phyloP scores from a whole-genome alignment of 2,329 filamentous ascomycete genomes.

The Penicillium capsulatum region DNA sequence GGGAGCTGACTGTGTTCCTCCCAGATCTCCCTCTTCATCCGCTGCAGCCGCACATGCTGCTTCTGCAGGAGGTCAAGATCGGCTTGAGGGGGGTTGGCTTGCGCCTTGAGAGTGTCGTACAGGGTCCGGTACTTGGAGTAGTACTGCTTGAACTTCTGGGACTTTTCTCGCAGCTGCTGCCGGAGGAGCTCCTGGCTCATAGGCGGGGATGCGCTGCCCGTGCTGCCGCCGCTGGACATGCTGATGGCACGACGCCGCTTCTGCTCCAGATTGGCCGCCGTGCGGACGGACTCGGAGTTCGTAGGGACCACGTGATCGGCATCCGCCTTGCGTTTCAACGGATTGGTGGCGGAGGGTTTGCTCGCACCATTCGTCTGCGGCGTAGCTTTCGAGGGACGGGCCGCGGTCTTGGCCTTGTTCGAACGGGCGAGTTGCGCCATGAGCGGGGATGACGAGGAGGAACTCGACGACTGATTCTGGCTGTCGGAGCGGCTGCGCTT shows the following conservation, averaged over 20 bases:
- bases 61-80: constrained; percentile 52
- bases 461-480: constrained; percentile 43
- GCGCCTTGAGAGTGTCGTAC: constrained; percentile 46
- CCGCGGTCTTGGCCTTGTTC: constrained; percentile 21
- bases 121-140: constrained; percentile 57
- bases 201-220: constrained; percentile 40
- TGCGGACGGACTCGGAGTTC: constrained; percentile 19
- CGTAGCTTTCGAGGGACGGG: constrained; percentile 19
- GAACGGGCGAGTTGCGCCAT: constrained; percentile 37
- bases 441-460: constrained; percentile 44
- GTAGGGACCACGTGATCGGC: constrained; percentile 26
- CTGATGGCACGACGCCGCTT: constrained; percentile 39
- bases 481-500: constrained; percentile 41
- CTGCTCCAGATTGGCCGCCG: constrained; percentile 40
- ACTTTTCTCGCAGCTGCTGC: constrained; percentile 40
- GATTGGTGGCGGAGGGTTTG: constrained; percentile 28
- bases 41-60: constrained; percentile 52
- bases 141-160: constrained; percentile 51
- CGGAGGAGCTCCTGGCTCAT: constrained; percentile 35
- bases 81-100: constrained; percentile 43
- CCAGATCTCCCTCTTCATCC: constrained; percentile 58
- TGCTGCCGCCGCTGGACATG: constrained; percentile 39
- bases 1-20: constrained; percentile 40
- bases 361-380: constrained; percentile 26
- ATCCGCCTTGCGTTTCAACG: constrained; percentile 42